phyloP scores from a whole-genome alignment of 345 rosid species.

The Orychophragmus violaceus region DNA sequence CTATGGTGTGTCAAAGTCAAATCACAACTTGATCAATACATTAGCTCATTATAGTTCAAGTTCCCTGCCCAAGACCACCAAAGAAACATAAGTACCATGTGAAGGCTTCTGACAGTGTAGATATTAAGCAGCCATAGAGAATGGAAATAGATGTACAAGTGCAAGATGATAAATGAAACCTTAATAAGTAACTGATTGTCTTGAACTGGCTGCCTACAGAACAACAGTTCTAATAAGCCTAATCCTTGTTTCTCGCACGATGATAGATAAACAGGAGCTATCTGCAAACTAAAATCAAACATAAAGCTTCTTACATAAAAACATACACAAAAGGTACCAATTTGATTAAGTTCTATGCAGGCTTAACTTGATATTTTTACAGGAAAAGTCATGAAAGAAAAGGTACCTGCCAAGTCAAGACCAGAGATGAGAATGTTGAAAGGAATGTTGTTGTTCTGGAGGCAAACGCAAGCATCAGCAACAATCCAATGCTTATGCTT shows the following conservation, averaged over 20 bases:
- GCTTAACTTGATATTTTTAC: not conserved
- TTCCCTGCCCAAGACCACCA: no score
- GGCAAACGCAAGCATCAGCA: no score
- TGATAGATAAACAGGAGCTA: slow-evolving; percentile 83
- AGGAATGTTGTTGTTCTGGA: no score
- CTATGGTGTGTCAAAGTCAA: no score
- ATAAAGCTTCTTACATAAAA: not conserved
- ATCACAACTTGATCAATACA: no score
- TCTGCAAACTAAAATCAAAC: slow-evolving; percentile 44
- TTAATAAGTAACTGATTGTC: slow-evolving; percentile 59
- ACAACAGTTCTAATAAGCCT: slow-evolving; percentile 66
- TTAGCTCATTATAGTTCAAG: no score
- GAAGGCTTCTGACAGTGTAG: slow-evolving; percentile 8
- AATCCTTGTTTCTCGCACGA: slow-evolving; percentile 86
- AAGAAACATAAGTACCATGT: slow-evolving; percentile 15
- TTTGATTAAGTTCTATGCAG: not conserved
- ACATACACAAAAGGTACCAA: not conserved
- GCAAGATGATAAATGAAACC: slow-evolving; percentile 37
- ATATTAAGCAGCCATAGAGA: not conserved
- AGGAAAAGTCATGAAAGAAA: slow-evolving; percentile 3
- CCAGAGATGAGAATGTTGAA: no score
- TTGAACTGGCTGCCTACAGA: slow-evolving; percentile 72
- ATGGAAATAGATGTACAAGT: not conserved
- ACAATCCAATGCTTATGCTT: no score
- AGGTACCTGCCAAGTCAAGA: slow-evolving; percentile 91